Evolutionary conservation across 257 asterid species (phyloP).

Genomic region (Paulownia fortunei): DNA sequence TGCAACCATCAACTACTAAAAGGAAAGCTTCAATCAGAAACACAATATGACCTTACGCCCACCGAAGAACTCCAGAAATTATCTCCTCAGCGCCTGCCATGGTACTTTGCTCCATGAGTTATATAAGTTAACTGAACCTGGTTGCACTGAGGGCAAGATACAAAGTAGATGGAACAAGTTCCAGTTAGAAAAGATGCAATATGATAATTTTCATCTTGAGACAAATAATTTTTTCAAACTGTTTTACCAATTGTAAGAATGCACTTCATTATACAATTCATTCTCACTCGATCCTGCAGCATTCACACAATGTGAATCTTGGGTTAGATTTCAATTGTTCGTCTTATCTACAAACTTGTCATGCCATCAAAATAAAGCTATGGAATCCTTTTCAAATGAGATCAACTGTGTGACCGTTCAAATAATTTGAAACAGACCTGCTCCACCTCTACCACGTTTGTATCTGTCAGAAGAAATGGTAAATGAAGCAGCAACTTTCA

Average conservation of each 20-base stretch:
- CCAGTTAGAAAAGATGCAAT: background rate
- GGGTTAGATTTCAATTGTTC: background rate
- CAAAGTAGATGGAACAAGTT: background rate
- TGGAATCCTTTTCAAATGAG: background rate
- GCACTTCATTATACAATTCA: background rate
- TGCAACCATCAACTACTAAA: background rate
- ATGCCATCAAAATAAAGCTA: background rate
- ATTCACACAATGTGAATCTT: background rate
- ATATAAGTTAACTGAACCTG: background rate
- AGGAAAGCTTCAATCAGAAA: background rate
- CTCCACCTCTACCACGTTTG: constrained; percentile 86
- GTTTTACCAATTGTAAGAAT: background rate
- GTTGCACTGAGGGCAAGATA: background rate
- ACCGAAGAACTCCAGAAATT: too few species aligned
- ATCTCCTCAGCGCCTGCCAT: too few species aligned
- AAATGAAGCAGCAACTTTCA: constrained; percentile 51
- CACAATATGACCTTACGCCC: background rate
- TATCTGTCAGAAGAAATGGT: constrained; percentile 71
- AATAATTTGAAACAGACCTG: constrained; percentile 61
- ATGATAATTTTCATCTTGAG: background rate
- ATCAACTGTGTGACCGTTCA: background rate
- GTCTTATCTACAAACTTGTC: background rate
- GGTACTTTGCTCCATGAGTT: too few species aligned
- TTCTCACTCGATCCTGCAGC: background rate
- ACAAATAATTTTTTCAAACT: background rate